Evolutionary conservation across 441 rosid species (phyloP), one percentile per base, ranked within the genome.

Genomic region (Gossypium gossypioides): DNA sequence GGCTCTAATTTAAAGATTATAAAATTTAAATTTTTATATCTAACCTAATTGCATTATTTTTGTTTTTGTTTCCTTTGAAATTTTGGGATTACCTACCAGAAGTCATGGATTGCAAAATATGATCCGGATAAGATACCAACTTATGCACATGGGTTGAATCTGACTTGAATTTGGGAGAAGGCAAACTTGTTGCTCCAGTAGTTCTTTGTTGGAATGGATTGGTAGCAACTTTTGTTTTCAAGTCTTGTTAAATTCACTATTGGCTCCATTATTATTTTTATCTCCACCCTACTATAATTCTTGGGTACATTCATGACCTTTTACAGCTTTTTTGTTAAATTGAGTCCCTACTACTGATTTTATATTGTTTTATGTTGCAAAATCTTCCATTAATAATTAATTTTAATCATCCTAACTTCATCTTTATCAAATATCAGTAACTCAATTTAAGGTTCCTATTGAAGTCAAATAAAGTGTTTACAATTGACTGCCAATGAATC

Each of bases 401-500:
- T 32, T 37, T 18, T 37, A 37, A 18, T 59, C 24, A 18, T 4
- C 16, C 51, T 18, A 62, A 18, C 68, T 62, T 18, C 50, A 37
- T 37, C 4, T 62, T 37, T 37, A 62, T 37, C 50, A 18, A 62
- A 62, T 18, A 37, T 18, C 27, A 61, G 27, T 37, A 62, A 62
- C 44, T 62, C n/a, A 10, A 18, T 62, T 37, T 62, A 62, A 34
- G 68, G 68, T 18, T 37, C 51, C 50, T 62, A 62, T 62, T 62
- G 68, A 37, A 37, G 40, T 48, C 68, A 62, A 62, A 37, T 18
- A 4, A 37, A 62, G 50, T 6, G 3, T 34, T 61, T 37, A 62
- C 24, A 7, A 16, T 34, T 32, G 25, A 34, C 7, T 32, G 24
- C 42, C 68, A 18, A 13, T 0, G 6, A 57, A 25, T 27, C 37